Evolutionary conservation across 2,329 filamentous ascomycete species (phyloP), one percentile per base, ranked within the genome.

Genomic region (Colletotrichum filicis): DNA sequence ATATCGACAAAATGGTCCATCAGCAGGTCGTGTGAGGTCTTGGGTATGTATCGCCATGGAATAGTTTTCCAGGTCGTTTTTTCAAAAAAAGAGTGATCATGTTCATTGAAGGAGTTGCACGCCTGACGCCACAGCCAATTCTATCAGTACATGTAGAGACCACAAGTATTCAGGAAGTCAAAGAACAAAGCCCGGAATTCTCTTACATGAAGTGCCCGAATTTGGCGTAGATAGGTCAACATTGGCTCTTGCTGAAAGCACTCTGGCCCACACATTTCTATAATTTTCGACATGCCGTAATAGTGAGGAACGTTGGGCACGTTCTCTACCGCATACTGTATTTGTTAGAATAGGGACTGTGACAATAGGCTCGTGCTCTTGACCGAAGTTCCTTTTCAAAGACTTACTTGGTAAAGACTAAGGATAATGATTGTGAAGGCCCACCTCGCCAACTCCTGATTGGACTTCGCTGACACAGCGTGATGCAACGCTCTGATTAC

Each of bases 181-280:
- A 46, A 46, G 42, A n/a, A 19, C 4, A 16, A 46, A 19, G 42
- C 42, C 8, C 3, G 3, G 19, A 8, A 46, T 19, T 46, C 5
- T n/a, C 69, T 72, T 58, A 64, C 69, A 14, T 68, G 69, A 11
- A 69, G 49, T 5, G 58, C 65, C 32, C 58, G 57, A 7, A 68
- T 62, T 2, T 68, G 66, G 4, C 69, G 52, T 7, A 69, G 35
- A 9, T n/a, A 55, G 6, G 69, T 68, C 49, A 72, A 32, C 57
- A 72, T 69, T 3, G 69, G 65, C 32, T 72, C 69, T 28, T 59
- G 35, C 30, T 68, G 65, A 24, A 72, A 72, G 35, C 53, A 68
- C 4, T 68, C 59, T 19, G 69, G 65, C 3, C 69, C 69, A 28
- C 69, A 72, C 19, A 42, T 59, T 6, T 69, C 58, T 16, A 69